Evolutionary conservation across 306 rosid species (phyloP), one percentile per base, ranked within the genome.

Genomic region (Quercus gilva): DNA sequence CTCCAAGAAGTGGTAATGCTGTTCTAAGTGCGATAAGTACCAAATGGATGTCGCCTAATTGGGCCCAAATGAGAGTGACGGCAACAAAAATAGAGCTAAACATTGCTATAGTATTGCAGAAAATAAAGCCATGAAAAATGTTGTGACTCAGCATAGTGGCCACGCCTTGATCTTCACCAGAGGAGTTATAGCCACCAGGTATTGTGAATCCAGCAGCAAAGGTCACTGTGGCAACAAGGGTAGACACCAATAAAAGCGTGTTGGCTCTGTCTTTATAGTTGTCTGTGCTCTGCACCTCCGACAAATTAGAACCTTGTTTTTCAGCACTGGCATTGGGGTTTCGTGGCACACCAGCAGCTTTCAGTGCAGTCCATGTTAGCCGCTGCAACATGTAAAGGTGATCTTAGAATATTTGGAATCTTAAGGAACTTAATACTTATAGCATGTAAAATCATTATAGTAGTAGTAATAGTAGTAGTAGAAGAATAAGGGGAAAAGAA

Each of bases 171-270:
- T 83, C 51, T 0, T 37, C 26, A 6, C 55, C 41, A 25, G 84
- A 84, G 63, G 29, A 21, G 8, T 19, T 67, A 53, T 25, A 81
- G 21, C 70, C 81, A 15, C 80, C 67, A 0, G 85, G 79, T 17
- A 84, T 55, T 4, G 81, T 26, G 25, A 87, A 82, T n/a, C 83
- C 81, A 21, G 86, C 79, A 5, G 85, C 77, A 20, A 87, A 80
- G 14, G 91, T 75, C 2, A 78, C 80, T 0, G 82, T 83, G 18
- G 76, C 29, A 52, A 88, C 59, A 3, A 88, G 78, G 0, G 83
- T 82, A 10, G 88, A 53, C 37, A 87, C 60, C 55, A 79, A 19
- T 12, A 61, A 19, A 0, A 86, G 76, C 13, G 80, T 80, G 41
- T 83, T 81, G 14, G 74, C 56, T 61, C 64, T 76, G 43, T 73